phyloP scores from a whole-genome alignment of 2,329 filamentous ascomycete genomes.

The Aspergillus eucalypticola region DNA sequence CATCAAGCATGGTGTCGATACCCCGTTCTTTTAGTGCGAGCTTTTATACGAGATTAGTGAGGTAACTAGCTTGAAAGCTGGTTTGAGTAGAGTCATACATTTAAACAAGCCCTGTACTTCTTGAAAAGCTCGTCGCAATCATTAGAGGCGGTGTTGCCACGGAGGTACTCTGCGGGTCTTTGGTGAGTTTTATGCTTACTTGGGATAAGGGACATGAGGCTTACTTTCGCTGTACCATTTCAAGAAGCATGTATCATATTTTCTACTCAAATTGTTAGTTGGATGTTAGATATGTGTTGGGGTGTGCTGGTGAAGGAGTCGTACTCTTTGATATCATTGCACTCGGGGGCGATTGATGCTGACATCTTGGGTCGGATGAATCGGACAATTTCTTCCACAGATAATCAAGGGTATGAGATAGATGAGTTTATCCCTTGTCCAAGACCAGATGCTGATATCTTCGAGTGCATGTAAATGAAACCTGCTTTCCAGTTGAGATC shows the following conservation, averaged over 20 bases:
- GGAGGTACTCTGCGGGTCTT: constrained; percentile 72
- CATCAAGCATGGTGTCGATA: constrained; percentile 89
- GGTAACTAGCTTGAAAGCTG: background rate
- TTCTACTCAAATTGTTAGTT: constrained; percentile 55
- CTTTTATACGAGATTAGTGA: constrained; percentile 47
- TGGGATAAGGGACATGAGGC: background rate
- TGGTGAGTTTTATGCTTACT: constrained; percentile 1
- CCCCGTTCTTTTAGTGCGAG: constrained; percentile 82
- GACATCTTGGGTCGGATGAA: constrained; percentile 64
- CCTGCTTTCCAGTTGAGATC: background rate
- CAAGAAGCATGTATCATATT: constrained; percentile 94
- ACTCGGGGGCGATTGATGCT: constrained; percentile 89
- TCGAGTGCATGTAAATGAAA: background rate
- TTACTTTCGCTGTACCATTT: constrained; percentile 99
- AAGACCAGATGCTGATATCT: background rate
- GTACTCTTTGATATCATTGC: constrained; percentile 94
- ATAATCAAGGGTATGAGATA: background rate
- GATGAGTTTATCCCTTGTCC: background rate
- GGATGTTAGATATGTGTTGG: constrained; percentile 10
- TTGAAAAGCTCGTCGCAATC: constrained; percentile 86
- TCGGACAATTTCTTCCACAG: background rate
- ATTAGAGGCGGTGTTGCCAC: constrained; percentile 77
- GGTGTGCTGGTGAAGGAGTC: constrained; percentile 32
- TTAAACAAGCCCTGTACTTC: constrained; percentile 83
- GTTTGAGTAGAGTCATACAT: constrained; percentile 56